Evolutionary conservation across 345 rosid species (phyloP).

Genomic region (Diplotaxis tenuifolia): DNA sequence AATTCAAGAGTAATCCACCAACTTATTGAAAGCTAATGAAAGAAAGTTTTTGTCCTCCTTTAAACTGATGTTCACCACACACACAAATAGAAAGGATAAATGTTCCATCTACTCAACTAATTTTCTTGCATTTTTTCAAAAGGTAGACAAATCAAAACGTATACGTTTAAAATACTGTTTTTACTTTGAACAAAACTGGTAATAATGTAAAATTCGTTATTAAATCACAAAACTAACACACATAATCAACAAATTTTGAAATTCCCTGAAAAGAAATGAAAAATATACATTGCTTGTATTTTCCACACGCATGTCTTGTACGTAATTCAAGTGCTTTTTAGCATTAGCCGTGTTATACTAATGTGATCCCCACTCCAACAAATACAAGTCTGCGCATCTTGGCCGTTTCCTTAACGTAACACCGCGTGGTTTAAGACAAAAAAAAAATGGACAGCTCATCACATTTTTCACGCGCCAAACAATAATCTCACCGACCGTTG

Average conservation of each 20-base stretch:
- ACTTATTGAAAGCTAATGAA: not conserved
- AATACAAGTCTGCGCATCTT: constrained; percentile 14
- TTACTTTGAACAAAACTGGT: not conserved
- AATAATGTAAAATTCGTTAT: not conserved
- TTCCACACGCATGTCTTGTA: too few relatives aligned
- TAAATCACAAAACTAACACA: not conserved
- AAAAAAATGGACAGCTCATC: constrained; percentile 12
- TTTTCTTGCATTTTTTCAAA: not conserved
- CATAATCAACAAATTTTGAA: constrained; percentile 7
- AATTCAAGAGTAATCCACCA: not conserved
- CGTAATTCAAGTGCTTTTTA: not conserved
- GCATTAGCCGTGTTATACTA: not conserved
- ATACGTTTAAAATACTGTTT: not conserved
- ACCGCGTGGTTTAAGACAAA: constrained; percentile 27
- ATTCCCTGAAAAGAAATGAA: not conserved
- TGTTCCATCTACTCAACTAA: not conserved
- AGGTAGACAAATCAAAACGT: not conserved
- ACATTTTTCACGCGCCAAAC: constrained; percentile 20
- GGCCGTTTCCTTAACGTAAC: constrained; percentile 26
- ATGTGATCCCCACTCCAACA: constrained; percentile 1
- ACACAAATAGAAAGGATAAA: not conserved
- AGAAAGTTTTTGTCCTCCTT: not conserved
- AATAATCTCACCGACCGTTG: constrained; percentile 28
- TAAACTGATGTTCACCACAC: not conserved
- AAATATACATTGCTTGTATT: not conserved